These are phyloP conservation scores for Trametes cingulata DNA, from an alignment of 768 basidiomycete species.

Conservation along the genomic window DNA sequence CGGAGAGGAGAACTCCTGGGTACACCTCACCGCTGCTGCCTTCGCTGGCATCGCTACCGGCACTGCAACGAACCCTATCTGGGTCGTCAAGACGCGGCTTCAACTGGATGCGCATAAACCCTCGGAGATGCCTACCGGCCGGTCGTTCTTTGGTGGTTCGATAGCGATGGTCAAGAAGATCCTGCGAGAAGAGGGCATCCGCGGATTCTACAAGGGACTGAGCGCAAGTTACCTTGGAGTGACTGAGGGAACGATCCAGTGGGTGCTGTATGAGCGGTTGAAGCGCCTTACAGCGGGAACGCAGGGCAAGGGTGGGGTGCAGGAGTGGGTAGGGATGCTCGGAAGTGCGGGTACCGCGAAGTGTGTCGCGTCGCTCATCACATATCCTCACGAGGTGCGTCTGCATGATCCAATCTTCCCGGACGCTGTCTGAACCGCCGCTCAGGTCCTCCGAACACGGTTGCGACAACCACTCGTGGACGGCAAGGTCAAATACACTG, in stretches of 20 bases:
- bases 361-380: constrained; percentile 89
- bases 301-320: constrained; percentile 55
- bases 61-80: constrained; percentile 95
- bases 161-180: constrained; percentile 71
- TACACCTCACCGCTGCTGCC: constrained; percentile 86
- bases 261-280: constrained; percentile 93
- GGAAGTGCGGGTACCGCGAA: constrained; percentile 93
- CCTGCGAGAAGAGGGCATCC: constrained; percentile 74
- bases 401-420: not conserved
- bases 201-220: constrained; percentile 93
- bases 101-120: constrained; percentile 52
- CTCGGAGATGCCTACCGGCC: constrained; percentile 10
- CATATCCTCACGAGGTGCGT: constrained; percentile 96
- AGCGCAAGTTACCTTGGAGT: constrained; percentile 96
- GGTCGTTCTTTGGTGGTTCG: constrained; percentile 50
- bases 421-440: not conserved
- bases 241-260: constrained; percentile 94
- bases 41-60: constrained; percentile 85
- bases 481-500: constrained; percentile 81
- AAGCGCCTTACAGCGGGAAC: constrained; percentile 63
- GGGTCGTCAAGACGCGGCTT: constrained; percentile 97
- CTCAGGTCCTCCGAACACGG: constrained; percentile 86
- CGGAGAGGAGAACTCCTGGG: constrained; percentile 76
- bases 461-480: constrained; percentile 84
- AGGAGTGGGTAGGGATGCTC: constrained; percentile 80